These are phyloP conservation scores for Colletotrichum costaricense DNA, from an alignment of 2,329 filamentous ascomycete species.

Conservation along the genomic window DNA sequence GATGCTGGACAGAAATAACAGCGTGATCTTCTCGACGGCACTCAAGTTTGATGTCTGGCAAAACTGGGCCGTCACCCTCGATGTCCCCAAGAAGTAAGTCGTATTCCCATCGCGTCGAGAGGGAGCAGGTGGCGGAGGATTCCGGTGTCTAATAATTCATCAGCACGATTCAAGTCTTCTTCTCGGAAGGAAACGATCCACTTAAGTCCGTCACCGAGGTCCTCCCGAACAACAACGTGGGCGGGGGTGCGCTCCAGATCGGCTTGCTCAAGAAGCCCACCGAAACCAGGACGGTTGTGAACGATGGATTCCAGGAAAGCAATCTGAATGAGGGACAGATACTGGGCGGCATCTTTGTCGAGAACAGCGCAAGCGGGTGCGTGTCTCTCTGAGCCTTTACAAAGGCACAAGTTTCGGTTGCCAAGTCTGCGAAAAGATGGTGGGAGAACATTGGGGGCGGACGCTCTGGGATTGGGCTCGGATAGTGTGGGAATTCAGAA, in stretches of 20 bases:
- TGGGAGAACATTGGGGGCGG: not conserved
- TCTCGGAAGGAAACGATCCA: constrained; percentile 58
- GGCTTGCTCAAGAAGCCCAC: constrained; percentile 71
- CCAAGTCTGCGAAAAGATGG: not conserved
- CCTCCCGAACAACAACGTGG: constrained; percentile 62
- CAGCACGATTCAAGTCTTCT: constrained; percentile 67
- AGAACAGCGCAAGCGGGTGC: constrained; percentile 52
- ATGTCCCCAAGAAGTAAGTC: constrained; percentile 66
- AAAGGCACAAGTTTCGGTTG: not conserved
- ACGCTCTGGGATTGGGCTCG: not conserved
- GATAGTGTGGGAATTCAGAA: not conserved
- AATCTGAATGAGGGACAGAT: constrained; percentile 63
- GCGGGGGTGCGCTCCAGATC: constrained; percentile 71
- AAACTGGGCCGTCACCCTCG: constrained; percentile 70
- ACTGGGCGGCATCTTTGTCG: constrained; percentile 63
- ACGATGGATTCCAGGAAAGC: constrained; percentile 58
- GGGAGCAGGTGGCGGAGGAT: not conserved
- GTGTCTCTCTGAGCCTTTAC: constrained; percentile 1
- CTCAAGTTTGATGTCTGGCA: constrained; percentile 65
- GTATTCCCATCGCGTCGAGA: not conserved
- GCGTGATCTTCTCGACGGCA: constrained; percentile 60
- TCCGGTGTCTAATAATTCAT: not conserved
- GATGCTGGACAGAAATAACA: constrained; percentile 59
- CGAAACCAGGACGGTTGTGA: constrained; percentile 54
- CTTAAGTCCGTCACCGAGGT: constrained; percentile 59